phyloP scores from a whole-genome alignment of 306 rosid genomes.

The Dalbergia oliveri region DNA sequence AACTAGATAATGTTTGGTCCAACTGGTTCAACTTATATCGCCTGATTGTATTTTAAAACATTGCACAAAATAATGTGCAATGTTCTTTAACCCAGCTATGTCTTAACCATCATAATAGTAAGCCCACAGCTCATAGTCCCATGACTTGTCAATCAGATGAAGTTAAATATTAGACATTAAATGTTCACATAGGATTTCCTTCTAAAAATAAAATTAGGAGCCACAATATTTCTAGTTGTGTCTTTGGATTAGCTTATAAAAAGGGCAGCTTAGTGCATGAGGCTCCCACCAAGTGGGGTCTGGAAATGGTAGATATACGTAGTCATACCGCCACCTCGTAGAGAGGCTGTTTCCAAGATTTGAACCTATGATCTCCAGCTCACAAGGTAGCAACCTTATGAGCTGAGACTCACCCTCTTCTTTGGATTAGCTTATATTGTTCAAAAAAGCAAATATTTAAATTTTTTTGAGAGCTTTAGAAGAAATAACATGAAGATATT shows the following conservation, averaged over 20 bases:
- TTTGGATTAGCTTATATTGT: background rate
- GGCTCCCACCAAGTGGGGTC: no score
- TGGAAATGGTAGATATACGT: no score
- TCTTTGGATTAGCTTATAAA: background rate
- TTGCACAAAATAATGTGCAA: constrained; percentile 18
- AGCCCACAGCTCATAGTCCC: constrained; percentile 25
- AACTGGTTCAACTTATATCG: background rate
- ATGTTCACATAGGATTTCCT: constrained; percentile 1
- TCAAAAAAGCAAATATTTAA: no score
- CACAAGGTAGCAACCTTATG: no score
- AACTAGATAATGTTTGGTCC: background rate
- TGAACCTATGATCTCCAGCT: no score
- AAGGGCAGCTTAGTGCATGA: no score
- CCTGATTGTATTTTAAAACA: no score
- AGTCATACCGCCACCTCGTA: no score
- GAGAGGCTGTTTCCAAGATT: no score
- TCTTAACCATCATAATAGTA: constrained; percentile 12
- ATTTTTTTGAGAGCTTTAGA: background rate
- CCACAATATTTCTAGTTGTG: constrained; percentile 4
- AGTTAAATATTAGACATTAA: constrained; percentile 1
- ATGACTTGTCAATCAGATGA: background rate
- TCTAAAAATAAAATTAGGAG: constrained; percentile 10
- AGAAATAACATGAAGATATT: no score
- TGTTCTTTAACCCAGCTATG: constrained; percentile 6
- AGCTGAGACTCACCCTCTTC: no score